phyloP scores from a whole-genome alignment of 495 filamentous ascomycete genomes.

The Penicillium robsamsonii region DNA sequence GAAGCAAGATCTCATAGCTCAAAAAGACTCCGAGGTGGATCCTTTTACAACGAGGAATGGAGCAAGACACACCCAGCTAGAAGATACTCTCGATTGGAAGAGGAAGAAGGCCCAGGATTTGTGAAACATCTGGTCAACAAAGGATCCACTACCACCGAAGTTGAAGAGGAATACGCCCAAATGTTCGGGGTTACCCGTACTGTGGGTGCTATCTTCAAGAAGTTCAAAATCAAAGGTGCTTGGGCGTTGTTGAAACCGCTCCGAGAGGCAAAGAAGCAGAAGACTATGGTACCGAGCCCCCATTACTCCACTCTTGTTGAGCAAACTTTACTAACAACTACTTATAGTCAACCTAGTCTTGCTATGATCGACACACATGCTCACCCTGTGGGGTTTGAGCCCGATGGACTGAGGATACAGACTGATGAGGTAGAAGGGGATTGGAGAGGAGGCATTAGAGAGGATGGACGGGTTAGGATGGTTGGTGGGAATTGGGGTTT shows the following conservation, averaged over 20 bases:
- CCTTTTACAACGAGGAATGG: no score
- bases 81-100: not conserved
- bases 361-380: not conserved
- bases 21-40: not conserved
- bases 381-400: not conserved
- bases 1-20: no score
- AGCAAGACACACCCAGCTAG: rapidly evolving
- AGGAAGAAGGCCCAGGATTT: not conserved
- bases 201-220: not conserved
- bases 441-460: not conserved
- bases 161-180: not conserved
- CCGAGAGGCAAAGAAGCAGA: not conserved
- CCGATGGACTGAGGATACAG: not conserved
- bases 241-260: not conserved
- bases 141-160: not conserved
- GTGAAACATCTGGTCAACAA: not conserved
- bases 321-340: not conserved
- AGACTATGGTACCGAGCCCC: not conserved
- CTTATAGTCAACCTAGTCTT: not conserved
- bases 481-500: not conserved
- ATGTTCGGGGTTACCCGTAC: not conserved
- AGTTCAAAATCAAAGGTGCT: not conserved
- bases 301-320: not conserved
- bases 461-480: not conserved
- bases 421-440: not conserved